phyloP scores from a whole-genome alignment of 2,329 filamentous ascomycete species.

The Talaromyces piceae region DNA sequence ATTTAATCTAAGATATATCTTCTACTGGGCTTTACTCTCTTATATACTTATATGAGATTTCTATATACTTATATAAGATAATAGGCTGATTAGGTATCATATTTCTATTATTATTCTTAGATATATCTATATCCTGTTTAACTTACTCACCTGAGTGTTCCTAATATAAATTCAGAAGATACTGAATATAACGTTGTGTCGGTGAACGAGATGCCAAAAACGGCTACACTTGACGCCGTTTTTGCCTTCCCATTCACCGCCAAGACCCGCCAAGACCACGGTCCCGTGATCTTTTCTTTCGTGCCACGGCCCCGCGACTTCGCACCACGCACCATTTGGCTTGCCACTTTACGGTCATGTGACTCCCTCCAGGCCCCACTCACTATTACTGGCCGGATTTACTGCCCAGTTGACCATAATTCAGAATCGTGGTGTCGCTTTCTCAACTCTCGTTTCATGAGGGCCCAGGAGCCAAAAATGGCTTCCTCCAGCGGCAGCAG shows the following conservation, averaged over 20 bases:
- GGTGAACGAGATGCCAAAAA: constrained; percentile 3
- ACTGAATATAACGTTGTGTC: constrained; percentile 1
- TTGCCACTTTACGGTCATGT: constrained; percentile 12
- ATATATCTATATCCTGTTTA: too few relatives aligned
- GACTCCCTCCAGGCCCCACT: constrained; percentile 12
- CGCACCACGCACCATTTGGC: background rate
- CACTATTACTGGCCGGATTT: background rate
- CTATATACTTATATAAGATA: too few relatives aligned
- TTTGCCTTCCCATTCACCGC: constrained; percentile 15
- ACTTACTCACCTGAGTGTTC: background rate
- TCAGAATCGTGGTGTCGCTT: background rate
- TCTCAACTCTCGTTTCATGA: background rate
- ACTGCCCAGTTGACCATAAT: background rate
- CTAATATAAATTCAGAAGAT: background rate
- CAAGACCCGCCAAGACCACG: constrained; percentile 1
- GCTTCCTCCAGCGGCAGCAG: constrained; percentile 9
- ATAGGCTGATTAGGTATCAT: too few relatives aligned
- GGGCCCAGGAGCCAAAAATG: constrained; percentile 9
- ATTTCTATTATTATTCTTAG: too few relatives aligned
- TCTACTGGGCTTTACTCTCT: too few relatives aligned
- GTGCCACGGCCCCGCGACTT: constrained; percentile 7
- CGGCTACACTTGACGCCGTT: constrained; percentile 12
- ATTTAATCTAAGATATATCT: too few relatives aligned
- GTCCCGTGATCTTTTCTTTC: constrained; percentile 5
- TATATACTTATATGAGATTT: too few relatives aligned